Conservation (phyloP, 2,329 filamentous ascomycete species). For the Pleomassaria siparia region DNA sequence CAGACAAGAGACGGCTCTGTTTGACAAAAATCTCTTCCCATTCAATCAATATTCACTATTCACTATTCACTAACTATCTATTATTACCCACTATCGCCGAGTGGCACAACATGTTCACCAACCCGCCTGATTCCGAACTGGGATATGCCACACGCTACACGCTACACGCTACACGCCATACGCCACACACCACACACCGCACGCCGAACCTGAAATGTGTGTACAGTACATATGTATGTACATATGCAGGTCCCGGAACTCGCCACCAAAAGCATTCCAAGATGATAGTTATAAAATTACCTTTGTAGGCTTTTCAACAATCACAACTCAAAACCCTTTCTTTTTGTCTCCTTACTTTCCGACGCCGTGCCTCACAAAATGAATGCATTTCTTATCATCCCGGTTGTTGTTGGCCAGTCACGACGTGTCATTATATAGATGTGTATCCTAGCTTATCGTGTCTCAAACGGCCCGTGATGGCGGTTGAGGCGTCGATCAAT, state of each 20-base stretch:
- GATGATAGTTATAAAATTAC: too few relatives aligned
- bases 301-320: slow-evolving; percentile 1
- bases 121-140: too few relatives aligned
- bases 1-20: background rate
- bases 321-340: background rate
- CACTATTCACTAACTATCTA: too few relatives aligned
- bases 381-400: background rate
- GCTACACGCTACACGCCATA: too few relatives aligned
- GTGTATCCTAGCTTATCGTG: slow-evolving; percentile 4
- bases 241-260: slow-evolving; percentile 1
- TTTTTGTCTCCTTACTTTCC: background rate
- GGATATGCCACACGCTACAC: too few relatives aligned
- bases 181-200: too few relatives aligned
- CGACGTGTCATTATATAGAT: background rate
- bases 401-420: background rate
- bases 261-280: background rate
- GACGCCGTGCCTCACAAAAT: background rate
- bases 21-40: background rate
- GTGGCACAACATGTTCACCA: too few relatives aligned
- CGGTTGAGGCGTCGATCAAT: slow-evolving; percentile 8
- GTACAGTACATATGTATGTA: too few relatives aligned
- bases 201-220: too few relatives aligned
- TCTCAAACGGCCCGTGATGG: slow-evolving; percentile 15
- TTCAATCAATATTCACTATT: too few relatives aligned
- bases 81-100: too few relatives aligned